Percentiles rank a stretch among this genome's conserved stretches.
Conservation (phyloP, 169 alveolate genomes). For the Plasmodium coatneyi region DNA sequence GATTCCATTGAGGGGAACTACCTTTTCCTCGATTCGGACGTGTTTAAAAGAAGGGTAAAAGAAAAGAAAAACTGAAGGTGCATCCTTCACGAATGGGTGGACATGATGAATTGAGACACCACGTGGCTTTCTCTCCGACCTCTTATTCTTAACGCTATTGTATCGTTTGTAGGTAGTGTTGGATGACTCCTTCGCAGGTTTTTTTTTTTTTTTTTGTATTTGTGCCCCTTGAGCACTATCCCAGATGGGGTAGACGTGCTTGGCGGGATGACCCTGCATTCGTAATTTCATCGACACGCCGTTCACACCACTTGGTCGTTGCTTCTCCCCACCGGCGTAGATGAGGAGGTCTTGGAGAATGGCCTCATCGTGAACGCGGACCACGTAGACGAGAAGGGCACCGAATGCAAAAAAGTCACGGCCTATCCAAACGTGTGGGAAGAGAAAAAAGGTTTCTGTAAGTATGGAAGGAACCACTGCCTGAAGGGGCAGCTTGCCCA, state of each 20-base stretch:
- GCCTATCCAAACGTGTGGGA: slow-evolving; percentile 30
- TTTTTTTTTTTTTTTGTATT: background rate
- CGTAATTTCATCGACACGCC: too few relatives aligned
- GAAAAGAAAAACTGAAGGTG: background rate
- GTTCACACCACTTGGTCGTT: too few relatives aligned
- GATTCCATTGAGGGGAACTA: slow-evolving; percentile 51
- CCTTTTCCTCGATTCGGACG: slow-evolving; percentile 50
- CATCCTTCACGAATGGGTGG: background rate
- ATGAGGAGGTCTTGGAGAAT: slow-evolving; percentile 9
- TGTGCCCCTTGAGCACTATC: background rate
- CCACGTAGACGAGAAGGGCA: slow-evolving; percentile 34
- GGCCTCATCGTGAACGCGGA: slow-evolving; percentile 9
- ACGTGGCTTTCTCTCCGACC: background rate
- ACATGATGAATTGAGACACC: background rate
- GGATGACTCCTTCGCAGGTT: slow-evolving; percentile 45
- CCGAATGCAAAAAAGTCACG: slow-evolving; percentile 13
- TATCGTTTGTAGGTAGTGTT: background rate
- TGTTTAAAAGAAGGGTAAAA: slow-evolving; percentile 37
- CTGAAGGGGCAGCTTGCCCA: slow-evolving; percentile 14
- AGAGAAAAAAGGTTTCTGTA: slow-evolving; percentile 23
- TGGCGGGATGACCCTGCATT: too few relatives aligned
- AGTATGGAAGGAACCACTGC: slow-evolving; percentile 2
- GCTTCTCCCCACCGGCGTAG: background rate
- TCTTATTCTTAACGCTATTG: background rate
- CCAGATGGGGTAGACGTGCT: background rate